Conservation (phyloP, 2,329 filamentous ascomycete genomes). For the Fusarium cicatricum region DNA sequence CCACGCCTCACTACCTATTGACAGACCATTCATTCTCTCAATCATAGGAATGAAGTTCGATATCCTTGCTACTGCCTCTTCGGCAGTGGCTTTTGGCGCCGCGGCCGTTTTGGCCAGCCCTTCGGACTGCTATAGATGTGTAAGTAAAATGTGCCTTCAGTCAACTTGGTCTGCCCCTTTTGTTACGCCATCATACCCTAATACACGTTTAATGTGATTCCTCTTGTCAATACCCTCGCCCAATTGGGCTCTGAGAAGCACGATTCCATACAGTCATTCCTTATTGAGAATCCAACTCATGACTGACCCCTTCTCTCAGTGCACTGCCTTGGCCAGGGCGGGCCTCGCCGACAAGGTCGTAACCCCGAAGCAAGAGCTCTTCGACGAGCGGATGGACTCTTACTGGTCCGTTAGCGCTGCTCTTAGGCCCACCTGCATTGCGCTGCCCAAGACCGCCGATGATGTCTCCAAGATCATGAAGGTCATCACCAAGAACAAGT, state of each 20-base stretch:
- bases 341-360: conserved; percentile 44
- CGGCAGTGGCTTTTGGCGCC: conserved; percentile 7
- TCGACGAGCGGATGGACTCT: conserved; percentile 43
- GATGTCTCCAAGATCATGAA: conserved; percentile 50
- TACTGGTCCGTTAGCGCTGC: conserved; percentile 51
- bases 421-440: conserved; percentile 48
- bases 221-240: not conserved
- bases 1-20: not conserved
- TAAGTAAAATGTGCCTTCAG: conserved; percentile 11
- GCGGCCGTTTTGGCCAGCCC: conserved; percentile 2
- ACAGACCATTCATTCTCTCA: not conserved
- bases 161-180: not conserved
- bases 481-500: conserved; percentile 42
- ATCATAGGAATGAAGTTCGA: conserved; percentile 25
- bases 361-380: conserved; percentile 40
- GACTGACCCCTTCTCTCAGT: conserved; percentile 36
- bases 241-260: not conserved
- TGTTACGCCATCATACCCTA: not conserved
- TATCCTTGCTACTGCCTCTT: conserved; percentile 15
- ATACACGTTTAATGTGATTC: not conserved
- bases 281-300: conserved; percentile 1
- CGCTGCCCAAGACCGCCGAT: conserved; percentile 43
- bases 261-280: not conserved
- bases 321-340: conserved; percentile 35
- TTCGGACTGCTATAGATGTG: conserved; percentile 11